phyloP scores from a whole-genome alignment of 495 filamentous ascomycete species.

The Hypoxylon lenormandii region DNA sequence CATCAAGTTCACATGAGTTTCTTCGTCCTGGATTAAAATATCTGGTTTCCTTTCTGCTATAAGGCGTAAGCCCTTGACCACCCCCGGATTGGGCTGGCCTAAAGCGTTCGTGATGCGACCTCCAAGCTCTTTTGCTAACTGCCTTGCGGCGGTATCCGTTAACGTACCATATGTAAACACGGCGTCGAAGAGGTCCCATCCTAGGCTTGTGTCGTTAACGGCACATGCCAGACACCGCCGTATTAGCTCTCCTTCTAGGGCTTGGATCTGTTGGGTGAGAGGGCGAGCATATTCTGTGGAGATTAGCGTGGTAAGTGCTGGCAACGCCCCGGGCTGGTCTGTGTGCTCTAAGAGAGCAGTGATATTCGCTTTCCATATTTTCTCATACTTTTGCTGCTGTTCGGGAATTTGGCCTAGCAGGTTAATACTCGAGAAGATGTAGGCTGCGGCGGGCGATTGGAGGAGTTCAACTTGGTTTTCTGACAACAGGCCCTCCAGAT shows the following conservation, averaged over 20 bases:
- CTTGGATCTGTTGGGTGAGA: conserved; percentile 43
- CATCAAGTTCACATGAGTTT: conserved; percentile 56
- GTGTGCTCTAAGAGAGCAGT: conserved; percentile 47
- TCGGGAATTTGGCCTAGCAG: conserved; percentile 54
- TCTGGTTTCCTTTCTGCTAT: conserved; percentile 53
- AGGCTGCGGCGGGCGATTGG: conserved; percentile 52
- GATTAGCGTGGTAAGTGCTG: conserved; percentile 56
- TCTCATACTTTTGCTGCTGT: conserved; percentile 41
- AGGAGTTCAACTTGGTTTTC: conserved; percentile 40
- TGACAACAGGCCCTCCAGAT: conserved; percentile 24
- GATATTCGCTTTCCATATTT: conserved; percentile 54
- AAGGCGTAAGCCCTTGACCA: conserved; percentile 56
- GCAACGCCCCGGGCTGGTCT: conserved; percentile 31
- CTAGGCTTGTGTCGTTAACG: conserved; percentile 30
- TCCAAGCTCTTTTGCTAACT: conserved; percentile 48
- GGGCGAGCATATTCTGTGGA: conserved; percentile 49
- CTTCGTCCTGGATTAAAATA: conserved; percentile 51
- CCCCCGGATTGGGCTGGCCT: conserved; percentile 43
- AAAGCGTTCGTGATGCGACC: conserved; percentile 29
- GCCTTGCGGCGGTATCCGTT: conserved; percentile 37
- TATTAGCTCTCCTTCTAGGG: conserved; percentile 58
- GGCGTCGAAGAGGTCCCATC: conserved; percentile 57
- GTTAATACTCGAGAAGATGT: conserved; percentile 56
- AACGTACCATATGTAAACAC: conserved; percentile 53
- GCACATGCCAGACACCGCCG: conserved; percentile 52